These are phyloP conservation scores for Fusarium tanahbumbuense DNA, from an alignment of 2,329 filamentous ascomycete species.

Conservation along the genomic window DNA sequence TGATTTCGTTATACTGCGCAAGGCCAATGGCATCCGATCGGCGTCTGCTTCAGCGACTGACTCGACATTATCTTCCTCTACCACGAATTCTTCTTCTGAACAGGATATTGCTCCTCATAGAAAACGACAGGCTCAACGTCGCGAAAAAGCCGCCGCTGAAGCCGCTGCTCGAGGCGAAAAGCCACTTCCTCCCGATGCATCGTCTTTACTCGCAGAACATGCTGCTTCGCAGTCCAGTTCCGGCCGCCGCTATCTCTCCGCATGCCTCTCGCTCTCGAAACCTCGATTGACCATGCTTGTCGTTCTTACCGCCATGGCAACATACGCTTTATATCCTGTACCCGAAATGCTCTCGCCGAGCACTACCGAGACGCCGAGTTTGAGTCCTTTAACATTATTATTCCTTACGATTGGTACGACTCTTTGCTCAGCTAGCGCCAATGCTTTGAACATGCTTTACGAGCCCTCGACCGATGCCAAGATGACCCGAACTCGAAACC, in stretches of 20 bases:
- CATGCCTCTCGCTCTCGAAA: constrained; percentile 93
- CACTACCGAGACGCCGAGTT: constrained; percentile 75
- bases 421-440: constrained; percentile 89
- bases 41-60: constrained; percentile 40
- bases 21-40: constrained; percentile 46
- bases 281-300: constrained; percentile 92
- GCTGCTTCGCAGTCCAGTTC: constrained; percentile 65
- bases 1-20: constrained; percentile 49
- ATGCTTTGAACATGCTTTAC: constrained; percentile 97
- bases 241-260: constrained; percentile 75
- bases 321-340: constrained; percentile 93
- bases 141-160: constrained; percentile 40
- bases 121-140: constrained; percentile 49
- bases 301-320: constrained; percentile 87
- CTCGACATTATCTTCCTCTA: constrained; percentile 35
- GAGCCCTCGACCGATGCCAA: constrained; percentile 89
- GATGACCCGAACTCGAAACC: constrained; percentile 93
- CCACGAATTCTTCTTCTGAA: constrained; percentile 33
- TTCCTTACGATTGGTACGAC: constrained; percentile 93
- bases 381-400: constrained; percentile 89
- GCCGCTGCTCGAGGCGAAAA: constrained; percentile 37
- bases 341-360: constrained; percentile 83
- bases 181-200: constrained; percentile 62
- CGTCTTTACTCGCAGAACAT: constrained; percentile 65
- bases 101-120: constrained; percentile 51